These are phyloP conservation scores for Trichothecium sympodiale DNA, from an alignment of 2,329 filamentous ascomycete species.

Conservation along the genomic window DNA sequence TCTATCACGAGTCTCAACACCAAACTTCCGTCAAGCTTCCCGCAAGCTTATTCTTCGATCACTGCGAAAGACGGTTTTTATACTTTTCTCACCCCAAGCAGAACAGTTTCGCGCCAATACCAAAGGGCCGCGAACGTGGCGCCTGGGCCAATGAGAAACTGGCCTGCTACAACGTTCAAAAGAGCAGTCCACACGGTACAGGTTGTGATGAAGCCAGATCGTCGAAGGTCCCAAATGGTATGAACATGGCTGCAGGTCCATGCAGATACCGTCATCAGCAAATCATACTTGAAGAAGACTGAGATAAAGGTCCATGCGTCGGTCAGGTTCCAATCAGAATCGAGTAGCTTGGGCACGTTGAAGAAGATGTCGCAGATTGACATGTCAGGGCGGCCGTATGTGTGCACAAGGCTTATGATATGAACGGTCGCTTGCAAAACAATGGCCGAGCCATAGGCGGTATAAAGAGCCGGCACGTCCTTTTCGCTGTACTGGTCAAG, in stretches of 20 bases:
- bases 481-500: too few species aligned
- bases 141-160: slow-evolving; percentile 9
- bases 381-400: slow-evolving; percentile 12
- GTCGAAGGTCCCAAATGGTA: slow-evolving; percentile 11
- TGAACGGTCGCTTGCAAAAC: too few species aligned
- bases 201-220: slow-evolving; percentile 11
- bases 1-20: too few species aligned
- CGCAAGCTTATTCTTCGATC: not conserved
- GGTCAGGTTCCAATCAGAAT: too few species aligned
- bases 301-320: too few species aligned
- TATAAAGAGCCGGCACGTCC: too few species aligned
- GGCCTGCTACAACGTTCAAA: slow-evolving; percentile 1
- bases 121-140: slow-evolving; percentile 12
- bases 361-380: not conserved
- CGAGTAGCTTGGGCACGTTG: too few species aligned
- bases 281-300: too few species aligned
- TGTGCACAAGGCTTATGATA: too few species aligned
- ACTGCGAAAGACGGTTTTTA: not conserved
- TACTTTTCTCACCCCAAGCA: not conserved
- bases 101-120: slow-evolving; percentile 11
- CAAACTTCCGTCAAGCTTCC: too few species aligned
- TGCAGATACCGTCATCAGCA: too few species aligned
- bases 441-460: too few species aligned
- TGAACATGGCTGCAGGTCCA: slow-evolving; percentile 6
- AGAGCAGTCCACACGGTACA: slow-evolving; percentile 1